Base-by-base conservation (phyloP, 2,329 filamentous ascomycete genomes). In the Eutypella sp. region DNA sequence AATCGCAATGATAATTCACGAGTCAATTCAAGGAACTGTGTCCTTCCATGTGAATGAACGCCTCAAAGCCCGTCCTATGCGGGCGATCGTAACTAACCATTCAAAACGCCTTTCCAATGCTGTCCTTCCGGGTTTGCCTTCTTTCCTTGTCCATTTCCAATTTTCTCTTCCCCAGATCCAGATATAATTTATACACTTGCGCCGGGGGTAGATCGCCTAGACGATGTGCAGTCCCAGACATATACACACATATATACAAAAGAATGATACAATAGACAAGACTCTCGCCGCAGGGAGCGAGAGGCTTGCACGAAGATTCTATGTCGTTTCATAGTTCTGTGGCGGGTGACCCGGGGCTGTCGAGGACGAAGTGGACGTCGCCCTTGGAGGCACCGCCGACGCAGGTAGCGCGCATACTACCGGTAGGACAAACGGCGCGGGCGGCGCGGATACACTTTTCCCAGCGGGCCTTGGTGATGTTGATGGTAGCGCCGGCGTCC, bases 391-490 rank as follows among this genome's bases (percentile, higher is more conserved):
- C 74, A 5, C 72, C 75, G 13, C 74, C 74, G 5, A 67, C 56
- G 57, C 75, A 79, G 1, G 68, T 69, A 22, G 63, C 71, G 33
- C 59, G 64, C 57, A 76, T 64, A 48, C 70, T 75, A 16, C 74
- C 74, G 7, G 69, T 72, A 18, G 73, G 74, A 57, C 75, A 78
- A 39, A 70, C 68, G 47, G 72, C 70, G 46, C 71, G 60, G 41
- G 76, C 77, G 15, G 77, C 76, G 34, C 73, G 68, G 42, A 79
- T 69, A 56, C 77, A 80, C 42, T 69, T 65, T 60, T 79, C 72
- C 75, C 76, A 78, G 20, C 69, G 63, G 18, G 67, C 68, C 63
- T 78, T 79, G 40, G 67, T 69, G 49, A 80, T 68, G 61, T 72
- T 74, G 59, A 81, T 78, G 15, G 69, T 74, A 19, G 70, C 67